These are phyloP conservation scores for Kitagawia praeruptora DNA, from an alignment of 129 eudicot genomes.

Conservation along the genomic window DNA sequence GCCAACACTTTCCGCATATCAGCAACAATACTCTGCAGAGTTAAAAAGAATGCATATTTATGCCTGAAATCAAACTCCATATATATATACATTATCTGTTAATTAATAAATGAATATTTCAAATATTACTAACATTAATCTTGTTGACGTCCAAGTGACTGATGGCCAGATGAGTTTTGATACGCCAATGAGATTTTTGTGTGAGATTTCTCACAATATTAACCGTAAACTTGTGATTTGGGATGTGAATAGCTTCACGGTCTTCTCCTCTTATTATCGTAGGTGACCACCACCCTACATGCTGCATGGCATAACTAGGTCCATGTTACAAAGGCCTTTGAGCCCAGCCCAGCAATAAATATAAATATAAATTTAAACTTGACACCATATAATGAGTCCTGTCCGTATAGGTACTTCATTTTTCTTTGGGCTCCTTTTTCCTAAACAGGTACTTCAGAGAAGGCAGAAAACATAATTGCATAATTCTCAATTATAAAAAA, in stretches of 20 bases:
- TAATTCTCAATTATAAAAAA: neutral
- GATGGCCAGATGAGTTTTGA: conserved; percentile 88
- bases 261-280: conserved; percentile 93
- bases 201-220: conserved; percentile 88
- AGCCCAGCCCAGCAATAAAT: neutral
- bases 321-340: neutral
- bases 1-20: conserved; percentile 96
- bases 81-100: neutral
- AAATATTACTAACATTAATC: conserved; percentile 54
- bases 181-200: conserved; percentile 98
- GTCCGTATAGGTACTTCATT: neutral
- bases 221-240: conserved; percentile 88
- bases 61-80: neutral
- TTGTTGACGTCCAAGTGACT: conserved; percentile 89
- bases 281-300: conserved; percentile 99
- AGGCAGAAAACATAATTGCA: neutral
- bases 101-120: too few species aligned
- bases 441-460: neutral
- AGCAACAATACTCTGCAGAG: conserved; percentile 75
- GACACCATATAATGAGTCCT: neutral
- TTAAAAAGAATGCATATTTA: neutral
- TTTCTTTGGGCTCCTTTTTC: neutral
- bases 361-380: neutral
- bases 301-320: conserved; percentile 36
- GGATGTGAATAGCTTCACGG: conserved; percentile 99